A percentile compares a stretch with the other conserved stretches of the same genome.
Evolutionary conservation across 257 asterid species (phyloP).

Genomic region (Solanum habrochaites): DNA sequence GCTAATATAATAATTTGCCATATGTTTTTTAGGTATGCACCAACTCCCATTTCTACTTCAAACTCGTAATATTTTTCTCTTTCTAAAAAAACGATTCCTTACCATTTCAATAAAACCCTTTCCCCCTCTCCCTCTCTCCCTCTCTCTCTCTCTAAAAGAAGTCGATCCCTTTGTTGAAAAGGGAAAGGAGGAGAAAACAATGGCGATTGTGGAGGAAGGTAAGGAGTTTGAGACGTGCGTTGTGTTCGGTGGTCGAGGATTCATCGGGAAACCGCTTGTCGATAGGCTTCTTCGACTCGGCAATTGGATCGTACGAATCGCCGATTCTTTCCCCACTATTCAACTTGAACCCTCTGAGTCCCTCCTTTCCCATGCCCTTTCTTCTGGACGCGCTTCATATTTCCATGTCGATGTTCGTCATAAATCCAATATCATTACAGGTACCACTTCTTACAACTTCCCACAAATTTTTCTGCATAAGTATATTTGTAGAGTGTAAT

Average conservation of each 20-base stretch:
- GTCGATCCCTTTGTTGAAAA: not conserved
- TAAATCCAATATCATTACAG: constrained; percentile 41
- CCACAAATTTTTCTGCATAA: not conserved
- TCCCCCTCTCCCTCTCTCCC: not conserved
- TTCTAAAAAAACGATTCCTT: not conserved
- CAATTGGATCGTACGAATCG: constrained; percentile 72
- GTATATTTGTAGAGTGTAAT: not conserved
- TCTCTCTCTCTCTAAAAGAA: not conserved
- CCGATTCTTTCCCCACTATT: constrained; percentile 39
- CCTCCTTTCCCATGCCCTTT: constrained; percentile 45
- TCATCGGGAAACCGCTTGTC: constrained; percentile 70
- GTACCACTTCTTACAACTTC: constrained; percentile 13
- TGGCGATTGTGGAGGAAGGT: constrained; percentile 28
- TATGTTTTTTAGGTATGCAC: not conserved
- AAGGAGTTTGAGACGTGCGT: constrained; percentile 43
- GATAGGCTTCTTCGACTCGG: constrained; percentile 58
- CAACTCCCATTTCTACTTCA: not conserved
- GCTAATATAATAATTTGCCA: not conserved
- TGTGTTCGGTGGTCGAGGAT: constrained; percentile 80
- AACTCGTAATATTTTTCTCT: not conserved
- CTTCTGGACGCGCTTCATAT: constrained; percentile 60
- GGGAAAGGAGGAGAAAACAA: not conserved
- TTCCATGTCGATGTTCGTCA: constrained; percentile 53
- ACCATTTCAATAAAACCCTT: not conserved
- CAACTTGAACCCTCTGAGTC: constrained; percentile 44